These are phyloP conservation scores for Moesziomyces antarcticus DNA, from an alignment of 1,284 basidiomycete genomes.

Conservation along the genomic window DNA sequence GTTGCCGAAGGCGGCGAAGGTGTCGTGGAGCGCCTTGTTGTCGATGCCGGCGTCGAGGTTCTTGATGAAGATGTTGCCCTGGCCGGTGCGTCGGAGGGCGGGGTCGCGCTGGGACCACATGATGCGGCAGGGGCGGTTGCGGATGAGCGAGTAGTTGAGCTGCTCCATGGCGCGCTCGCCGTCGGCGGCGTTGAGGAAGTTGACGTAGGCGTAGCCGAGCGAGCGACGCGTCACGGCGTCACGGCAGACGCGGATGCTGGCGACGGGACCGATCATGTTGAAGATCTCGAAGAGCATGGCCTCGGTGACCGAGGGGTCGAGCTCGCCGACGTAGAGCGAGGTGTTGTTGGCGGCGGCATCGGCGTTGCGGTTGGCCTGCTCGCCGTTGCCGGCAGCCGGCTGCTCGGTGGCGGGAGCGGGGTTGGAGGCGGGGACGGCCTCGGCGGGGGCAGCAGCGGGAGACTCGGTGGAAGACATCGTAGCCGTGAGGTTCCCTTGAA, in stretches of 20 bases:
- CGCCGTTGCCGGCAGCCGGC: slow-evolving; percentile 58
- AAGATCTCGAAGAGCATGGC: slow-evolving; percentile 99
- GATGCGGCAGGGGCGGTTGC: slow-evolving; percentile 98
- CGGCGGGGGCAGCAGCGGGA: slow-evolving; percentile 47
- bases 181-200: slow-evolving; percentile 95
- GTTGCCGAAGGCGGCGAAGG: slow-evolving; percentile 98
- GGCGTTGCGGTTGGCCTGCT: slow-evolving; percentile 27
- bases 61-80: slow-evolving; percentile 99
- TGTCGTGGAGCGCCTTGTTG: slow-evolving; percentile 99
- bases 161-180: slow-evolving; percentile 99
- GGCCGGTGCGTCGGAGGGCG: slow-evolving; percentile 97
- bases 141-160: slow-evolving; percentile 99
- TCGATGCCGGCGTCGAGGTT: slow-evolving; percentile 98
- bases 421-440: slow-evolving; percentile 46
- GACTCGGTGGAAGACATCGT: slow-evolving; percentile 58
- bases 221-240: slow-evolving; percentile 99
- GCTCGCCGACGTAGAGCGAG: slow-evolving; percentile 98
- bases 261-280: slow-evolving; percentile 99
- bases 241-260: slow-evolving; percentile 98
- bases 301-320: slow-evolving; percentile 96
- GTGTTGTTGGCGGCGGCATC: slow-evolving; percentile 69
- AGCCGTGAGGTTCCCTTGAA: slow-evolving; percentile 22
- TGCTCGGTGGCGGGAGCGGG: slow-evolving; percentile 51
- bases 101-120: slow-evolving; percentile 99
- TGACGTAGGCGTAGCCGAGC: slow-evolving; percentile 99